Base-by-base conservation (phyloP, 2,329 filamentous ascomycete genomes). In the Stagonosporopsis chrysanthemi region DNA sequence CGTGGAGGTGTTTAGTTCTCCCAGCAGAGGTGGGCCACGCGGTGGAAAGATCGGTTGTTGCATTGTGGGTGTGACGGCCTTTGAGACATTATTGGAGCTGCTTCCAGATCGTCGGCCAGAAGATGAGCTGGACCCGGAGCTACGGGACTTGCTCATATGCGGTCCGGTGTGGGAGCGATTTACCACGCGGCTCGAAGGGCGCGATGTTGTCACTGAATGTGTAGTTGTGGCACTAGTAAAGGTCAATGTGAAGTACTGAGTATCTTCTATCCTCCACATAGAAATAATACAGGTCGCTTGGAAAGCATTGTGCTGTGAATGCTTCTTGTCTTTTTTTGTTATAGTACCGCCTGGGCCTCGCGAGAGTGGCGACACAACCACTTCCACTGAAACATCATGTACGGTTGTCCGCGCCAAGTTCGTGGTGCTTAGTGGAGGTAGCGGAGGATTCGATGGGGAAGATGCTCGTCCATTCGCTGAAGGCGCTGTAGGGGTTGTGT, bases 221-320 rank as follows among this genome's bases (percentile, higher is more conserved):
- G 61, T 62, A 22, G 63, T 36, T 44, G 65, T 65, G 15, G 85
- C 83, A 59, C 83, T 87, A 11, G 89, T 92, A 59, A 93, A 92
- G 0, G 89, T 91, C 56, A 92, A 78, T 1, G 88, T 92, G 69
- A 87, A 92, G 74, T 88, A 92, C 9, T 83, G 85, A 63, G 88
- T 84, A 19, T 83, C 81, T 39, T 90, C 85, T 36, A 89, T 84
- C n/a, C 84, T 80, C 88, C 89, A 93, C 6, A 90, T 84, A 0
- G 87, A 90, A 22, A 92, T 85, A 43, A 92, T 90, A 88, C 92
- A 90, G 62, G 88, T 89, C 22, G 90, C 88, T 61, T 85, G 85
- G 0, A 86, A 74, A 29, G 81, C 77, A 29, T 68, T 53, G 8
- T 63, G 54, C 26, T 65, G 60, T 5, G 65, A 52, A 8, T 38